A percentile compares a stretch with the other conserved stretches of the same genome.
These are phyloP conservation scores for Adansonia gregorii DNA, from an alignment of 441 rosid species.

Conservation along the genomic window DNA sequence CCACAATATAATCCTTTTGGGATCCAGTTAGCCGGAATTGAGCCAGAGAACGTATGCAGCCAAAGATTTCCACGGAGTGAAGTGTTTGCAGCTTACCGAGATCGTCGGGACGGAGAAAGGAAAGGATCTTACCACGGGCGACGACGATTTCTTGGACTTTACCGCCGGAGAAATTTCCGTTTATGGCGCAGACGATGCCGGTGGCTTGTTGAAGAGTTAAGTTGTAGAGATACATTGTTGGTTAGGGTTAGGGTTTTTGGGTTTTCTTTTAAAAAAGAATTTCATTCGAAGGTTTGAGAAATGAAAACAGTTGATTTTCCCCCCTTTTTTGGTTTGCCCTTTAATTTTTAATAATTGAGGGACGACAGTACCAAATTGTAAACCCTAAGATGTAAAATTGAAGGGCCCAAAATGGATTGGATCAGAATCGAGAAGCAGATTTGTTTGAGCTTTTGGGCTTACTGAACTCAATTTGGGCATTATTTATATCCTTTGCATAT, in stretches of 20 bases:
- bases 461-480: not conserved
- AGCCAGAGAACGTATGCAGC: conserved; percentile 82
- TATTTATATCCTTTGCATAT: no score
- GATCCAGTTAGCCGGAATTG: conserved; percentile 89
- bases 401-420: no score
- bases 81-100: conserved; percentile 84
- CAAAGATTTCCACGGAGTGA: conserved; percentile 90
- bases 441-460: not conserved
- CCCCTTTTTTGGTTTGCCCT: not conserved
- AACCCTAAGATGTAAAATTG: not conserved
- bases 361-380: not conserved
- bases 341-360: no score
- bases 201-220: conserved; percentile 92
- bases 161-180: conserved; percentile 90
- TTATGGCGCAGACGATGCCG: conserved; percentile 81
- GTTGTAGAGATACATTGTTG: conserved; percentile 78
- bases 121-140: conserved; percentile 94
- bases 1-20: conserved; percentile 84
- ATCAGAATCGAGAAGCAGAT: no score
- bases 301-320: not conserved
- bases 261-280: not conserved
- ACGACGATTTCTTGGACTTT: conserved; percentile 86
- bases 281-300: not conserved
- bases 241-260: conserved; percentile 14
- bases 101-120: conserved; percentile 92